phyloP scores from a whole-genome alignment of 176 grass and related monocot genomes.

The Hsuehochloa calcarea region DNA sequence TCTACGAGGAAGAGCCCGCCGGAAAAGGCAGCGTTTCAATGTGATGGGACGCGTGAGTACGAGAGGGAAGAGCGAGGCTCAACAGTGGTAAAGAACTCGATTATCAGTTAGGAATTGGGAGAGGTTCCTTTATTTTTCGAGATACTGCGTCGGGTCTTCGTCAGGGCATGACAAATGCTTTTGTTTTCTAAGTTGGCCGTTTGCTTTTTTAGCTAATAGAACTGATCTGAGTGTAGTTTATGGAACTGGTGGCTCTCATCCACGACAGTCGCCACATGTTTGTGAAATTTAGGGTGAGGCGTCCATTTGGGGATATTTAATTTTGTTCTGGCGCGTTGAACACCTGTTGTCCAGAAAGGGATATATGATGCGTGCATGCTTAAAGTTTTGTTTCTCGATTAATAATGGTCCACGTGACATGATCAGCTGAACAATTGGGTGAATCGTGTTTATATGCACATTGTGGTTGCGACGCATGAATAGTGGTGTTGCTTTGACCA shows the following conservation, averaged over 20 bases:
- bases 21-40: not conserved
- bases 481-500: conserved; percentile 25
- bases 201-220: not conserved
- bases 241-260: too few relatives aligned
- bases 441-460: not conserved
- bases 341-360: not conserved
- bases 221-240: not conserved
- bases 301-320: not conserved
- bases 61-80: not conserved
- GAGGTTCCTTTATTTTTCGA: not conserved
- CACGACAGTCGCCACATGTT: not conserved
- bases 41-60: conserved; percentile 32
- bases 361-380: conserved; percentile 12
- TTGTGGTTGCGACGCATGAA: not conserved
- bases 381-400: conserved; percentile 26
- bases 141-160: not conserved
- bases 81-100: not conserved
- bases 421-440: not conserved
- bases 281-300: not conserved
- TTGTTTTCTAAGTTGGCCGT: not conserved
- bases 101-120: not conserved
- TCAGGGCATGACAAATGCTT: not conserved
- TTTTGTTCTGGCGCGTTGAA: not conserved
- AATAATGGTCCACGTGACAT: conserved; percentile 11
- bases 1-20: not conserved